Evolutionary conservation across 345 rosid species (phyloP).

Genomic region (Citrus hindsii): DNA sequence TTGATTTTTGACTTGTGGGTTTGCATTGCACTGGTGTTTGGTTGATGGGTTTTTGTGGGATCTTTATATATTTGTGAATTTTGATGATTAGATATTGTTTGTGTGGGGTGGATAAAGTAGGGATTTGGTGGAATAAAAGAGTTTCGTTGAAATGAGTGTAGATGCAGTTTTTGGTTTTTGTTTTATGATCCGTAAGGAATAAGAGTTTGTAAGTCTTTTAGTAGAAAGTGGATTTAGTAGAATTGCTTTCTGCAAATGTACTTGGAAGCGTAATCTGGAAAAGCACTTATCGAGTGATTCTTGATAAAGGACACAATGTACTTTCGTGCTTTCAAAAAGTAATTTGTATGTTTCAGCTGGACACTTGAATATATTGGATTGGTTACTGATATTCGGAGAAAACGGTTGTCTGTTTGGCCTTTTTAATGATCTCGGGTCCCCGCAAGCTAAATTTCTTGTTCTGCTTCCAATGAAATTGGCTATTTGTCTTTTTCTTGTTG

Average conservation of each 20-base stretch:
- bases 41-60: not conserved
- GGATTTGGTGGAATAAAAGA: not conserved
- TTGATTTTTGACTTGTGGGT: not conserved
- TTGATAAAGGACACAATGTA: not conserved
- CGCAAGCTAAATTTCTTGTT: not conserved
- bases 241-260: not conserved
- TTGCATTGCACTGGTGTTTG: not conserved
- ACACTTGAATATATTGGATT: not conserved
- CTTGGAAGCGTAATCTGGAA: not conserved
- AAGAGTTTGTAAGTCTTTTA: not conserved
- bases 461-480: not conserved
- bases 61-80: not conserved
- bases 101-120: not conserved
- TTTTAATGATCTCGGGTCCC: not conserved
- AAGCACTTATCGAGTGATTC: not conserved
- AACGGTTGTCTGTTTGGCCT: not conserved
- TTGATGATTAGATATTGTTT: not conserved
- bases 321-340: not conserved
- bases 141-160: not conserved
- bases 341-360: not conserved
- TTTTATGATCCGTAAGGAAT: not conserved
- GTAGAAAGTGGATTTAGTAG: not conserved
- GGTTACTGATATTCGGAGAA: not conserved
- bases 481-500: not conserved
- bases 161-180: not conserved